Base-by-base conservation (phyloP, 2,329 filamentous ascomycete genomes). In the Paracoccidioides lutzii region DNA sequence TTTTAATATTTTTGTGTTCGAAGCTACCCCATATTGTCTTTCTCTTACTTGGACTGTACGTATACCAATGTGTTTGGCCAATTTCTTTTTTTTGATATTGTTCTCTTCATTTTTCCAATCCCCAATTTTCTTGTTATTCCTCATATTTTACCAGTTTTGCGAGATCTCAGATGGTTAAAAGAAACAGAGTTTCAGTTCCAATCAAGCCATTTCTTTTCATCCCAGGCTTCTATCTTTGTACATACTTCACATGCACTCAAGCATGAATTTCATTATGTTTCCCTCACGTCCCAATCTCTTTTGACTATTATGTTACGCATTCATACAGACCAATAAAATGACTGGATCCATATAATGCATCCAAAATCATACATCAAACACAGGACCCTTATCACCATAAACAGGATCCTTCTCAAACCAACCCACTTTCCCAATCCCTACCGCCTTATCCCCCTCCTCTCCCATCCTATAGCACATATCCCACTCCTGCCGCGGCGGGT, bases 401-500 rank as follows among this genome's bases (percentile, higher is more conserved):
- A 85, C 66, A 15, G 82, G 82, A 72, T 85, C 82, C 58, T 64
- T 75, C 46, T 73, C 65, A 60, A 85, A 81, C 82, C 82, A 85
- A 4, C 60, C 62, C 62, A 85, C 60, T 3, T 62, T 60, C 53
- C 60, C 64, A 49, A 84, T 83, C 5, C 61, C 65, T 56, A 75
- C 67, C 5, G 78, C 67, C 62, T 78, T 79, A 5, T 67, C 65
- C 14, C 49, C 46, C 64, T 85, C 83, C 0, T 74, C 79, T 41
- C 72, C 62, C 53, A 73, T 73, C 1, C 83, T 84, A 71, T 87
- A 85, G 62, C 83, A 87, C 84, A 88, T 87, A 67, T 87, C 83
- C 82, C 82, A 88, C 15, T 67, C 60, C 55, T 73, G 75, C 14
- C 71, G 78, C 30, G 60, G 70, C 0, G 82, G 83, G 73, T 88